Evolutionary conservation across 371 early-diverging fungal genomes (phyloP), one percentile per base, ranked within the genome.

Genomic region (Zychaea mexicana): DNA sequence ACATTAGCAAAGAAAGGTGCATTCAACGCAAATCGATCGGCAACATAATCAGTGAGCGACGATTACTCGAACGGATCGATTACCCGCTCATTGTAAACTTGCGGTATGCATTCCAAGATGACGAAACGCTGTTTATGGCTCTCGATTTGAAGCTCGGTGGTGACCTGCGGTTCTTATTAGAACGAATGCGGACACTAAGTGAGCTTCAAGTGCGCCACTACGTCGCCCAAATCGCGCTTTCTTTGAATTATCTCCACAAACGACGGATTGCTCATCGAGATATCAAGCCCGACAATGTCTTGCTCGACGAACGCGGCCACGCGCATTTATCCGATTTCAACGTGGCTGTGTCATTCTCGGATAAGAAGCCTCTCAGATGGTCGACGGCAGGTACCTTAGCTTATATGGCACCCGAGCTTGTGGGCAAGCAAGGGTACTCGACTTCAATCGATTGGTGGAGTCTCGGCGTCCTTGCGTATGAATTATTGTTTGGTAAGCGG

Each of bases 281-380:
- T 77, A 63, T 95, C 38, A 95, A 95, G 70, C 97, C 97, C 0
- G 97, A 96, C 70, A 96, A 97, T 77, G 88, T 97, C 3, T 72
- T 98, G 24, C 71, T 98, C 60, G 95, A 95, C 62, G 89, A 85
- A 65, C 77, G 84, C 33, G 97, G 96, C 22, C 95, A 96, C 65
- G 91, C 89, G 0, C 93, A 94, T 61, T 69, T 97, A 57, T 92
- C 95, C 0, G 97, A 97, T 74, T 97, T 97, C 69, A 94, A 94
- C 69, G 89, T 93, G 67, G 94, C 94, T 8, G 86, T 87, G 17
- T 77, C 78, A 57, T 85, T 73, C 67, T 82, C 69, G 33, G 80
- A 81, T 7, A 74, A 73, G 19, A 85, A 85, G 59, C 88, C 88
- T 8, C 62, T 90, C 31, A 79, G 79, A 26, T 67, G 24, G 22